phyloP scores from a whole-genome alignment of 441 rosid species.

The Arabidopsis lyrata region DNA sequence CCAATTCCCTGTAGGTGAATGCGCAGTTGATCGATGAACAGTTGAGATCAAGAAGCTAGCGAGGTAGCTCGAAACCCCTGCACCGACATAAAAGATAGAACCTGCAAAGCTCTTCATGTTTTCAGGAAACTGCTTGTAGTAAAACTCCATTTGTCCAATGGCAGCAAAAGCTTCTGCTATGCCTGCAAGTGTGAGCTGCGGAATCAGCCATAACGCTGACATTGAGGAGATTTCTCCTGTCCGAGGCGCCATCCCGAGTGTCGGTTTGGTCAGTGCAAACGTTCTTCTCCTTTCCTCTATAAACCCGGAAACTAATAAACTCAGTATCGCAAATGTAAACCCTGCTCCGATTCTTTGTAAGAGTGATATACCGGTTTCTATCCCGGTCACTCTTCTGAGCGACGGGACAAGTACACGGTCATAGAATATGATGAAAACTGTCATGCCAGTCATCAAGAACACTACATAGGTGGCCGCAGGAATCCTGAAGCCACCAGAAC shows the following conservation, averaged over 20 bases:
- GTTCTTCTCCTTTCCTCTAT: slow-evolving; percentile 64
- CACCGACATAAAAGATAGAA: slow-evolving; percentile 64
- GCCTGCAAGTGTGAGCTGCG: slow-evolving; percentile 72
- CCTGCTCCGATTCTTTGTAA: slow-evolving; percentile 82
- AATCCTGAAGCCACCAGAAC: slow-evolving; percentile 53
- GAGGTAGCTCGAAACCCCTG: slow-evolving; percentile 66
- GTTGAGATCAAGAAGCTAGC: slow-evolving; percentile 62
- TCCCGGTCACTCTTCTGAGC: slow-evolving; percentile 55
- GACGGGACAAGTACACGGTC: slow-evolving; percentile 54
- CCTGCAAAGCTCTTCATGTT: slow-evolving; percentile 89
- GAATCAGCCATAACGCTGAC: slow-evolving; percentile 72
- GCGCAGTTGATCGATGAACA: slow-evolving; percentile 63
- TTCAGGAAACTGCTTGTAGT: slow-evolving; percentile 87
- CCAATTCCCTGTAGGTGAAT: slow-evolving; percentile 66
- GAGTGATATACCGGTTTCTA: slow-evolving; percentile 72
- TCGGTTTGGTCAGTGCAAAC: slow-evolving; percentile 64
- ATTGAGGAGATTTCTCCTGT: slow-evolving; percentile 80
- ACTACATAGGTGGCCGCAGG: slow-evolving; percentile 78
- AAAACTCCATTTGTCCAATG: slow-evolving; percentile 71
- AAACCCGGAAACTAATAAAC: slow-evolving; percentile 62
- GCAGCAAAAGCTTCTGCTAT: slow-evolving; percentile 65
- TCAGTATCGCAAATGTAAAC: slow-evolving; percentile 25
- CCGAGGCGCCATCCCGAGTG: slow-evolving; percentile 64
- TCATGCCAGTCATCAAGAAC: slow-evolving; percentile 69
- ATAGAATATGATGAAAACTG: slow-evolving; percentile 69